Evolutionary conservation across 805 yeast species (phyloP).

Genomic region (Metschnikowia peoriensis): DNA sequence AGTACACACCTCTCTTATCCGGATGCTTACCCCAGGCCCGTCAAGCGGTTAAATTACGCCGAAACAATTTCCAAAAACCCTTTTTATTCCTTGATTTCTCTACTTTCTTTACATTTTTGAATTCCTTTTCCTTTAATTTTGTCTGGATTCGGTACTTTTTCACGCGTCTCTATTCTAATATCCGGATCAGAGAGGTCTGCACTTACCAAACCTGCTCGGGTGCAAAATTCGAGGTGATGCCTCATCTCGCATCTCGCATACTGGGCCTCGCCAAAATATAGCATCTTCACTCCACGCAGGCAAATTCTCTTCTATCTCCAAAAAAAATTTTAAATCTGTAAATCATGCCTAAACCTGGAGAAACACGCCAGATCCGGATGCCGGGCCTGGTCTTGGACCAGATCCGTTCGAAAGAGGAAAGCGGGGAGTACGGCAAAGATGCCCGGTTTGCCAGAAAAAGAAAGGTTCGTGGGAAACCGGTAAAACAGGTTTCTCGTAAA

Average conservation of each 20-base stretch:
- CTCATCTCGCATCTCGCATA: background rate
- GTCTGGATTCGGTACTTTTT: no score
- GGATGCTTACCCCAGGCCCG: background rate
- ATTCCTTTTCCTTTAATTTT: no score
- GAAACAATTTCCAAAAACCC: no score
- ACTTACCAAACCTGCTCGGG: background rate
- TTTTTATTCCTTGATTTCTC: no score
- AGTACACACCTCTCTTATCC: background rate
- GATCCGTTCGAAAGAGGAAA: constrained; percentile 40
- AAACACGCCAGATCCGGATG: constrained; percentile 48
- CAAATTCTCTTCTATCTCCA: constrained; percentile 5
- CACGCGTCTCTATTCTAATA: no score
- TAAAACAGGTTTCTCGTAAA: constrained; percentile 29
- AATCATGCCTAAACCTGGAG: constrained; percentile 15
- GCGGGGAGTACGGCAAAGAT: constrained; percentile 43
- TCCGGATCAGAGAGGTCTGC: background rate
- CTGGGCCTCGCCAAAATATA: background rate
- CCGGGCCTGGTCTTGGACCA: constrained; percentile 57
- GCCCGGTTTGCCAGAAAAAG: constrained; percentile 23
- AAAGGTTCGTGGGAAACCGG: constrained; percentile 21
- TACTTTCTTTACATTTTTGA: no score
- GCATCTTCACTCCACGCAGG: background rate
- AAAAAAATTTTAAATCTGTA: background rate
- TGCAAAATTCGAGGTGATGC: background rate
- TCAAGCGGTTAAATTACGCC: background rate